Evolutionary conservation across 148 eudicot genomes (phyloP).

Genomic region (Talinum fruticosum): DNA sequence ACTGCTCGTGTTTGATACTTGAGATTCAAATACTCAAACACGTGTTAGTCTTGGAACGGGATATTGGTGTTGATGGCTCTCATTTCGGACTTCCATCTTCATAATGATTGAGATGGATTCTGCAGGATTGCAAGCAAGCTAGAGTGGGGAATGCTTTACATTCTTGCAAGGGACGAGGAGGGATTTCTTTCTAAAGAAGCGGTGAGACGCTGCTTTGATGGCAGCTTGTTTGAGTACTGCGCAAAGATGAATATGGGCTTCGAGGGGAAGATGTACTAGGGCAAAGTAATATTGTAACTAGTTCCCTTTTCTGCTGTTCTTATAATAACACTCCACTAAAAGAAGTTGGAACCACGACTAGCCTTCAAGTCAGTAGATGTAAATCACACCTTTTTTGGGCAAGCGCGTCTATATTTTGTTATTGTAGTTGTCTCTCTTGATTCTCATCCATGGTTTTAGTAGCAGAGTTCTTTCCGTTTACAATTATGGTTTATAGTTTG

Average conservation of each 20-base stretch:
- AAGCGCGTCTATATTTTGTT: not conserved
- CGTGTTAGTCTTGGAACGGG: no score
- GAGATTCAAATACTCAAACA: no score
- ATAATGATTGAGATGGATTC: not conserved
- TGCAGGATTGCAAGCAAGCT: constrained; percentile 52
- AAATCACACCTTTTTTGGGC: not conserved
- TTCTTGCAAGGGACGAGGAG: constrained; percentile 60
- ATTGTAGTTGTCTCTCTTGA: not conserved
- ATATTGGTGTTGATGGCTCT: not conserved
- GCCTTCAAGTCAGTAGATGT: not conserved
- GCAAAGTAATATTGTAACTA: not conserved
- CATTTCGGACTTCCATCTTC: not conserved
- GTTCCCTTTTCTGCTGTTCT: not conserved
- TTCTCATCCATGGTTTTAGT: no score
- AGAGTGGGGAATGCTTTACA: constrained; percentile 56
- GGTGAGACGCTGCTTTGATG: constrained; percentile 59
- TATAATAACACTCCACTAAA: constrained; percentile 4
- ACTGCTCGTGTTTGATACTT: no score
- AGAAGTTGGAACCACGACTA: not conserved
- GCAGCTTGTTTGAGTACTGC: constrained; percentile 64
- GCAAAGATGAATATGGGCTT: constrained; percentile 46
- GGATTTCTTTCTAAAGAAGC: constrained; percentile 66
- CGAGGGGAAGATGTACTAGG: constrained; percentile 41
- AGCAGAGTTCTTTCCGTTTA: not conserved
- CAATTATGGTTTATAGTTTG: no score